These are phyloP conservation scores for Fusarium albidum DNA, from an alignment of 2,329 filamentous ascomycete genomes.

Conservation along the genomic window DNA sequence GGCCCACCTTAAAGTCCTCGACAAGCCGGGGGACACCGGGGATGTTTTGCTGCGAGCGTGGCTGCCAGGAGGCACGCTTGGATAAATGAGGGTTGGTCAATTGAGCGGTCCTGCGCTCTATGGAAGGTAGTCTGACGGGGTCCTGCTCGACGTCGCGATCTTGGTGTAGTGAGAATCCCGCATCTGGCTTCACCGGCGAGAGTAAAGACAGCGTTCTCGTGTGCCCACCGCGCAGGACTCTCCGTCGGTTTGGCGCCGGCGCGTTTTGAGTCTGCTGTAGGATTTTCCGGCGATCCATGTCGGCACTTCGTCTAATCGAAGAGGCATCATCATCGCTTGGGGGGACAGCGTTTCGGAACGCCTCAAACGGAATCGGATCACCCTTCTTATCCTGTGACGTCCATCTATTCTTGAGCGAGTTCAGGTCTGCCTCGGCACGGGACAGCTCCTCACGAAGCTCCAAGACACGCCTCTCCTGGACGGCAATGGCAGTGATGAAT, in stretches of 20 bases:
- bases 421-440: constrained; percentile 80
- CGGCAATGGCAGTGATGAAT: constrained; percentile 88
- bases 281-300: constrained; percentile 78
- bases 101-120: constrained; percentile 46
- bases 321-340: constrained; percentile 44
- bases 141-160: constrained; percentile 44
- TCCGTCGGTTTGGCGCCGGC: constrained; percentile 57
- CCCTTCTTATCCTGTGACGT: constrained; percentile 80
- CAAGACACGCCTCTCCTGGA: constrained; percentile 88
- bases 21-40: constrained; percentile 77
- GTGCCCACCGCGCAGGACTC: constrained; percentile 74
- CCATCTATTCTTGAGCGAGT: constrained; percentile 84
- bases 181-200: constrained; percentile 67
- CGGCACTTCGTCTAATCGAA: constrained; percentile 55
- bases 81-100: constrained; percentile 51
- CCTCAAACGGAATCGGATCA: constrained; percentile 65
- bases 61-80: constrained; percentile 69
- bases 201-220: constrained; percentile 78
- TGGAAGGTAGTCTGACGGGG: constrained; percentile 36
- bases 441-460: constrained; percentile 91
- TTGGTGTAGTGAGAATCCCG: constrained; percentile 54
- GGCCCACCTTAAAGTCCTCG: constrained; percentile 85
- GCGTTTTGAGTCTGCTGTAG: constrained; percentile 59
- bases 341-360: constrained; percentile 52
- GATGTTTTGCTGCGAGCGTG: constrained; percentile 55